These are phyloP conservation scores for Phallus indusiatus DNA, from an alignment of 768 basidiomycete species.

Conservation along the genomic window DNA sequence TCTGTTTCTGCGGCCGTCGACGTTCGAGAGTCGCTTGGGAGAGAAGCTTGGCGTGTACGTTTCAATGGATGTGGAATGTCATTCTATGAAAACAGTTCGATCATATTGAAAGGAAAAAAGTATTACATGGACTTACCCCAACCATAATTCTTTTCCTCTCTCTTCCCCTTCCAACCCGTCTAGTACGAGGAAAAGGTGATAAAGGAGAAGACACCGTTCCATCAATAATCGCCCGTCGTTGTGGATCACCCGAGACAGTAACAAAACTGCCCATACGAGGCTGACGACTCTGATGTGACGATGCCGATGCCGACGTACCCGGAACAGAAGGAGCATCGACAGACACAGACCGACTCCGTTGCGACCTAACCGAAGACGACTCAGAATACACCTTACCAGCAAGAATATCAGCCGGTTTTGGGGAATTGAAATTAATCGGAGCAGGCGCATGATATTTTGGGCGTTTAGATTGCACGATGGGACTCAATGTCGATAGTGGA, in stretches of 20 bases:
- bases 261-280: conserved; percentile 7
- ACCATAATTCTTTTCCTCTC: conserved; percentile 4
- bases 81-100: not conserved
- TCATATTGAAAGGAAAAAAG: not conserved
- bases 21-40: conserved; percentile 1
- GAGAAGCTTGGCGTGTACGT: conserved; percentile 10
- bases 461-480: conserved; percentile 25
- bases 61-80: conserved; percentile 5
- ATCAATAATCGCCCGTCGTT: conserved; percentile 4
- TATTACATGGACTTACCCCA: conserved; percentile 7
- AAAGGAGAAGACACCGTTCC: conserved; percentile 1
- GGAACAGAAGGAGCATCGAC: not conserved
- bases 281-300: not conserved
- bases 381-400: conserved; percentile 51
- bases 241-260: not conserved
- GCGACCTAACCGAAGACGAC: not conserved
- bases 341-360: not conserved
- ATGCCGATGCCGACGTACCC: not conserved
- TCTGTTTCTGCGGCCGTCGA: conserved; percentile 17
- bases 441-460: conserved; percentile 20
- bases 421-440: conserved; percentile 30
- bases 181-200: conserved; percentile 6
- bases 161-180: conserved; percentile 2
- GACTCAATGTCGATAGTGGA: conserved; percentile 66
- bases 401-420: conserved; percentile 61